A percentile compares a stretch with the other conserved stretches of the same genome.
Evolutionary conservation across 306 rosid genomes (phyloP).

Genomic region (Acacia melanoxylon): DNA sequence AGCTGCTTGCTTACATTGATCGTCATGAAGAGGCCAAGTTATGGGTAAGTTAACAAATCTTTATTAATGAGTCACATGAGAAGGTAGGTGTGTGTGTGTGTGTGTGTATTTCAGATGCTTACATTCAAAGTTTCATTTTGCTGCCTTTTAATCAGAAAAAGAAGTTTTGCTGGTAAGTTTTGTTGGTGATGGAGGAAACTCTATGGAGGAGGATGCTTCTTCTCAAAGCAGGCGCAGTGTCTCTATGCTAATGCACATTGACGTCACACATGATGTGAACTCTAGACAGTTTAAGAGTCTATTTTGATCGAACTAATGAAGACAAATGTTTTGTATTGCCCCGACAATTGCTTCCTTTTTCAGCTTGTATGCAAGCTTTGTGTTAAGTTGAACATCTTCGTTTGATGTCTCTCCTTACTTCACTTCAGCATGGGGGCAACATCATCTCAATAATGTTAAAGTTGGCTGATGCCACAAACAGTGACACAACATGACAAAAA

Average conservation of each 20-base stretch:
- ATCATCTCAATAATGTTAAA: neutral
- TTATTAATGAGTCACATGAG: neutral
- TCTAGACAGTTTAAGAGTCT: constrained; percentile 16
- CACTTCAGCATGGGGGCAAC: neutral
- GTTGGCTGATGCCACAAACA: neutral
- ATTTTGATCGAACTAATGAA: constrained; percentile 20
- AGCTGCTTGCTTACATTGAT: constrained; percentile 90
- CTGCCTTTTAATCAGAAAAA: constrained; percentile 63
- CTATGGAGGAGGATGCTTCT: constrained; percentile 28
- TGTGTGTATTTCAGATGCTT: constrained; percentile 37
- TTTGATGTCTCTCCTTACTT: neutral
- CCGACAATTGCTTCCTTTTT: constrained; percentile 24
- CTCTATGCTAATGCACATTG: constrained; percentile 10
- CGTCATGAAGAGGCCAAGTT: constrained; percentile 78
- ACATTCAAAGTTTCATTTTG: constrained; percentile 18
- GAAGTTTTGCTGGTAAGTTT: constrained; percentile 77
- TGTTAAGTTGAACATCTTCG: neutral
- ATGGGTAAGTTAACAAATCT: constrained; percentile 54
- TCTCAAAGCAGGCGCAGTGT: constrained; percentile 10
- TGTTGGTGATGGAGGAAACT: constrained; percentile 36
- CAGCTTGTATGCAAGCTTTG: constrained; percentile 24
- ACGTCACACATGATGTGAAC: constrained; percentile 28
- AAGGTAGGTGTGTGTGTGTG: too few relatives aligned
- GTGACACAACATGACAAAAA: neutral
- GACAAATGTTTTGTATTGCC: constrained; percentile 35